phyloP scores from a whole-genome alignment of 371 early-diverging fungal genomes.

The Apophysomyces variabilis region DNA sequence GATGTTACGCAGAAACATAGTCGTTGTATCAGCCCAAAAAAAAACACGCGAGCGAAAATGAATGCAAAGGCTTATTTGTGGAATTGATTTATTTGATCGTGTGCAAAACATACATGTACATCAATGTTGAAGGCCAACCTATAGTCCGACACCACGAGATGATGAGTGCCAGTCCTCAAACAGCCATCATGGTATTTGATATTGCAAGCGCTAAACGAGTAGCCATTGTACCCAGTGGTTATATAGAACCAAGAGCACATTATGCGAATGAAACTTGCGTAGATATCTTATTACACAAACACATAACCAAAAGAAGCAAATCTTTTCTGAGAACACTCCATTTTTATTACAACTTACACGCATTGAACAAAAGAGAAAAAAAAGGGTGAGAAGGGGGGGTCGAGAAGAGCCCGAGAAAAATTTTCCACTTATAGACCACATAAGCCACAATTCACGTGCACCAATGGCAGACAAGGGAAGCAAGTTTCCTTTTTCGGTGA shows the following conservation, averaged over 20 bases:
- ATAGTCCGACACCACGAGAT: slow-evolving; percentile 7
- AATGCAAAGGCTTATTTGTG: no score
- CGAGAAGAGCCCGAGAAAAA: slow-evolving; percentile 1
- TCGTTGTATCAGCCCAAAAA: no score
- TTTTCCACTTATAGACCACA: background rate
- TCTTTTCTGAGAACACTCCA: slow-evolving; percentile 2
- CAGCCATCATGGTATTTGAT: slow-evolving; percentile 4
- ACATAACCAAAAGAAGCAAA: slow-evolving; percentile 9
- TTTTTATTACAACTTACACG: background rate
- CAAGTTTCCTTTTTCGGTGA: slow-evolving; percentile 10
- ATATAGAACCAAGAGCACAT: slow-evolving; percentile 6
- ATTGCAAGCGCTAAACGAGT: slow-evolving; percentile 9
- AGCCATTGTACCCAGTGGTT: slow-evolving; percentile 1
- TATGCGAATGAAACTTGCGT: slow-evolving; percentile 11
- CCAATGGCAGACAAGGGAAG: background rate
- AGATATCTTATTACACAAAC: slow-evolving; percentile 10
- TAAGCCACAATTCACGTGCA: slow-evolving; percentile 12
- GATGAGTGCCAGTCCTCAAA: slow-evolving; percentile 8
- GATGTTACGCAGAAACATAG: no score
- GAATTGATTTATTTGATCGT: no score
- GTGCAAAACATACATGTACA: no score
- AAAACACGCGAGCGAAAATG: no score
- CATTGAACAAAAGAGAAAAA: no score
- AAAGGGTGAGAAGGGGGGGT: background rate
- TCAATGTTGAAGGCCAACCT: slow-evolving; percentile 5